phyloP scores from a whole-genome alignment of 139 green algal species.

The Penium margaritaceum region DNA sequence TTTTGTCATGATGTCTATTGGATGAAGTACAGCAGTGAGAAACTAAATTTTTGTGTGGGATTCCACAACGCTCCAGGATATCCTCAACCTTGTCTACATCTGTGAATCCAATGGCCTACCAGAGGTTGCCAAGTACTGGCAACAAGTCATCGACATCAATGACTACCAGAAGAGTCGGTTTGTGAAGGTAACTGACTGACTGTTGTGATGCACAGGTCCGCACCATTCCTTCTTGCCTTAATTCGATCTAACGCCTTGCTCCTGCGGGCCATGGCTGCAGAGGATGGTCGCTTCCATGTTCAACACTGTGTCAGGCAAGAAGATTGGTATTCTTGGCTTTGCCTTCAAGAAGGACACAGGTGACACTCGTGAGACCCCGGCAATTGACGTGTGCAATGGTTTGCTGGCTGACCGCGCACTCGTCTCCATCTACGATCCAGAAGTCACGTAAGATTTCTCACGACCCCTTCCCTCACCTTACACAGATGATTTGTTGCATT shows the following conservation, averaged over 20 bases:
- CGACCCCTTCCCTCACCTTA: background rate
- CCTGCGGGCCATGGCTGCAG: no score
- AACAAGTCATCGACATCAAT: conserved; percentile 73
- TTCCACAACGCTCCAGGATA: no score
- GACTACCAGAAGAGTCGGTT: conserved; percentile 98
- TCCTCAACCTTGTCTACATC: conserved; percentile 96
- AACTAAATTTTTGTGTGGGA: no score
- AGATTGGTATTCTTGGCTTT: conserved; percentile 92
- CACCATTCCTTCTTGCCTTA: no score
- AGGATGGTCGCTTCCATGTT: conserved; percentile 93
- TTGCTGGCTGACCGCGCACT: conserved; percentile 67
- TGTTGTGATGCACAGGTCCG: no score
- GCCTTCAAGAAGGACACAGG: conserved; percentile 93
- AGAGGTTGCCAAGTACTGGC: conserved; percentile 93
- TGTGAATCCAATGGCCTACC: conserved; percentile 73
- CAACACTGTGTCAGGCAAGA: conserved; percentile 96
- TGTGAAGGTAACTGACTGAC: conserved; percentile 61
- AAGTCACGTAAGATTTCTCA: conserved; percentile 29
- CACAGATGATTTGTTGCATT: no score
- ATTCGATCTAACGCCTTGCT: no score
- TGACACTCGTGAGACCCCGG: conserved; percentile 95
- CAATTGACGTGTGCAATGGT: conserved; percentile 92
- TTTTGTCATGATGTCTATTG: no score
- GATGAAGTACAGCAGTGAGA: no score
- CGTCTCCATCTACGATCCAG: conserved; percentile 84